phyloP scores from a whole-genome alignment of 768 basidiomycete species.

The Lyophyllum shimeji region DNA sequence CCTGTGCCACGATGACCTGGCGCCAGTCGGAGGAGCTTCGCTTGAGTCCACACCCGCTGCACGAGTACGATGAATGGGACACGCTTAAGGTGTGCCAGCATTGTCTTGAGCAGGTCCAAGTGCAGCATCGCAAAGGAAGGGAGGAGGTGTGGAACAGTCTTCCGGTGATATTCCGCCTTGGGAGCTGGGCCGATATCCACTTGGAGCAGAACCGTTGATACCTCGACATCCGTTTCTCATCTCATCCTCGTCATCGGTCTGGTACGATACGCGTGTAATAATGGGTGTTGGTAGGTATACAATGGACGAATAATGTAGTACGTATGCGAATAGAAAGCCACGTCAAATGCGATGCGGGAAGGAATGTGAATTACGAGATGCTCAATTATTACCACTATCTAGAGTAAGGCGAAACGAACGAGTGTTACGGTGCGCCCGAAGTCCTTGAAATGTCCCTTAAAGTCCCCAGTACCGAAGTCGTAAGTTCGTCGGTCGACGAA shows the following conservation, averaged over 20 bases:
- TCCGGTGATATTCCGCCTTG: slow-evolving; percentile 35
- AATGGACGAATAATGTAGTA: background rate
- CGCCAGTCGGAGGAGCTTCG: slow-evolving; percentile 32
- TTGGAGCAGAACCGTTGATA: slow-evolving; percentile 18
- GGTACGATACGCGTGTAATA: too few relatives aligned
- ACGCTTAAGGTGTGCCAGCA: slow-evolving; percentile 29
- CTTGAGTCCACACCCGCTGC: slow-evolving; percentile 36
- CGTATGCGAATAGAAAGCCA: background rate
- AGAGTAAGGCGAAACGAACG: background rate
- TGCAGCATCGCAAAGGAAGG: slow-evolving; percentile 31
- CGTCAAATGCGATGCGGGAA: background rate
- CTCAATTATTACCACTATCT: background rate
- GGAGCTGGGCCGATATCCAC: slow-evolving; percentile 37
- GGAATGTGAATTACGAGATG: background rate
- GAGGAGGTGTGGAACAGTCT: slow-evolving; percentile 38
- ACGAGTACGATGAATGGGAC: slow-evolving; percentile 35
- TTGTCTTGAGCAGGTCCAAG: slow-evolving; percentile 29
- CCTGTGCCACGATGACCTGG: slow-evolving; percentile 24
- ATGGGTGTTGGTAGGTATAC: background rate
- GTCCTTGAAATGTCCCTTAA: background rate
- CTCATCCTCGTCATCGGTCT: too few relatives aligned
- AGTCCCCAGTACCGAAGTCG: background rate
- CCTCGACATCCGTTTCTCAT: background rate
- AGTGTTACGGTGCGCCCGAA: background rate
- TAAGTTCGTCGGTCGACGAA: too few relatives aligned